Evolutionary conservation across 225 moss, liverwort and hornwort genomes (phyloP).

Genomic region (Takakia lepidozioides): DNA sequence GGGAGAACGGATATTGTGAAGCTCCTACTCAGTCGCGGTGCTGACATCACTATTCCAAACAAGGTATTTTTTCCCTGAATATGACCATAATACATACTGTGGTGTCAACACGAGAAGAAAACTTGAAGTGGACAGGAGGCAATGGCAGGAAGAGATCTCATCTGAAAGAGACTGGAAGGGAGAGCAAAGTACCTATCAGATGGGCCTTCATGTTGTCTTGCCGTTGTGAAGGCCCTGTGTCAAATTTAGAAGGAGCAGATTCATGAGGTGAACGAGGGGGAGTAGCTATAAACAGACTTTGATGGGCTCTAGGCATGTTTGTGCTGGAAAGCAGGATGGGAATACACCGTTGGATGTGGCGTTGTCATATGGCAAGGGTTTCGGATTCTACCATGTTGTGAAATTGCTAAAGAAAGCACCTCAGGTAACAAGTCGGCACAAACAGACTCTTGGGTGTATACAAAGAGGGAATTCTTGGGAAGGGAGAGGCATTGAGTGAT

Average conservation of each 20-base stretch:
- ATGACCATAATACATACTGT: too few relatives aligned
- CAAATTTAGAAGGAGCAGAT: constrained; percentile 5
- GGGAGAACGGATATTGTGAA: constrained; percentile 74
- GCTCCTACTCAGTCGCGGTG: constrained; percentile 60
- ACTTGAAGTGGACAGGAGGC: too few relatives aligned
- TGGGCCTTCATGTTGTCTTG: neutral
- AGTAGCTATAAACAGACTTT: constrained; percentile 16
- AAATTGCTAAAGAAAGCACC: constrained; percentile 62
- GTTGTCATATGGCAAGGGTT: constrained; percentile 74
- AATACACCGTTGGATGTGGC: constrained; percentile 71
- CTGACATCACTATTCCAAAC: constrained; percentile 38
- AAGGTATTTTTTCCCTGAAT: constrained; percentile 30
- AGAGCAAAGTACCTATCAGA: neutral
- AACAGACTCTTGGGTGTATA: too few relatives aligned
- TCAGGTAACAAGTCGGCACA: too few relatives aligned
- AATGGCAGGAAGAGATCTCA: too few relatives aligned
- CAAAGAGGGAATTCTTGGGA: too few relatives aligned
- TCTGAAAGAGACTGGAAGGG: neutral
- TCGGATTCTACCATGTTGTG: constrained; percentile 76
- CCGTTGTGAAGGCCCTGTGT: neutral
- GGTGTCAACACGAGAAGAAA: too few relatives aligned
- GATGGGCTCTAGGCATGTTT: constrained; percentile 21
- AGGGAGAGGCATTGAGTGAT: too few relatives aligned
- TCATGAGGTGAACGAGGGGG: constrained; percentile 29
- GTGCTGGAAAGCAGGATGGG: constrained; percentile 37